phyloP scores from a whole-genome alignment of 2,329 filamentous ascomycete species.

The Penicillium oxalicum region DNA sequence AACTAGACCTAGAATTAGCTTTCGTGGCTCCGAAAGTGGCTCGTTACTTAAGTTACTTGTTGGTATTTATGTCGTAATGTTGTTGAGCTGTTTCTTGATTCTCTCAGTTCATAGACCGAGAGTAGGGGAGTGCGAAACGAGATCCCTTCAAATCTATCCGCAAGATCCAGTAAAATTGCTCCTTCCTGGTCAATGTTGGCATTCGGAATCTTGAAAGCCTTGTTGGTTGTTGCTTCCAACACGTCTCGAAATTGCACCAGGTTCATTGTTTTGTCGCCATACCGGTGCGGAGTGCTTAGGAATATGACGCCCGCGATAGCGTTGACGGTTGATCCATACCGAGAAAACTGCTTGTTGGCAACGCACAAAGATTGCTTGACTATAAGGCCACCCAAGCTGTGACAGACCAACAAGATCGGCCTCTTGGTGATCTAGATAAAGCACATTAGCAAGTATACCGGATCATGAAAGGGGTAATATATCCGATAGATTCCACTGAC shows the following conservation, averaged over 20 bases:
- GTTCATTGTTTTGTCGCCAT: not conserved
- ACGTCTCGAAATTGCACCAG: not conserved
- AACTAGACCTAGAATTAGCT: not conserved
- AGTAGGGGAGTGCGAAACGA: not conserved
- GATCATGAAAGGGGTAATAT: not conserved
- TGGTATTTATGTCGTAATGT: not conserved
- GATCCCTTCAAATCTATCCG: not conserved
- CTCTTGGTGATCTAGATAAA: not conserved
- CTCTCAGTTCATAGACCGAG: not conserved
- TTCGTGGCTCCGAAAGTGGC: not conserved
- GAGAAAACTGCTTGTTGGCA: not conserved
- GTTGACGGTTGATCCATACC: not conserved
- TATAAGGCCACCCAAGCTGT: constrained; percentile 1
- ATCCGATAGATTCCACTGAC: not conserved
- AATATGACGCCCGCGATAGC: not conserved
- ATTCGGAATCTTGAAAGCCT: constrained; percentile 1
- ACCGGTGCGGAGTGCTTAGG: not conserved
- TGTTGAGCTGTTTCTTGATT: not conserved
- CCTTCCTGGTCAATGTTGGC: not conserved
- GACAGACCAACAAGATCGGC: not conserved
- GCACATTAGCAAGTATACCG: not conserved
- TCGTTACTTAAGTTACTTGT: not conserved
- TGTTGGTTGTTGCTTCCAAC: not conserved
- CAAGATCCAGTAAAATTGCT: not conserved
- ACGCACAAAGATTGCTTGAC: constrained; percentile 1